These are phyloP conservation scores for Chenopodium album DNA, from an alignment of 148 eudicot genomes.

Conservation along the genomic window DNA sequence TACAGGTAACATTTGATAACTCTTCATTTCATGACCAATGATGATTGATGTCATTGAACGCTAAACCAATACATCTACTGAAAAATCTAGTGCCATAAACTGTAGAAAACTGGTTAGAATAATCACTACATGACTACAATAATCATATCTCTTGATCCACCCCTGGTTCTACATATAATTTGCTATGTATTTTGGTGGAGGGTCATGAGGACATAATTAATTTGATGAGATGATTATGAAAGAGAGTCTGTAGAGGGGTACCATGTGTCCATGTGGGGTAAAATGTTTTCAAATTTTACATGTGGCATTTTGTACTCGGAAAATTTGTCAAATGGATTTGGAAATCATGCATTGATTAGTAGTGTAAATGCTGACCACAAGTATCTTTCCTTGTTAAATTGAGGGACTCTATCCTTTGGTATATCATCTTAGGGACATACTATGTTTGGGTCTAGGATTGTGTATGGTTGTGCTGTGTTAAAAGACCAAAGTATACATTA, in stretches of 20 bases:
- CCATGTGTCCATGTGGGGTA: no score
- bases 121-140: background rate
- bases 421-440: background rate
- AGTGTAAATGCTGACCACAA: no score
- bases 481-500: background rate
- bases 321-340: no score
- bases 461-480: background rate
- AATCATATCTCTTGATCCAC: background rate
- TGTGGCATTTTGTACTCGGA: no score
- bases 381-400: no score
- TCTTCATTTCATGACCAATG: background rate
- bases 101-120: background rate
- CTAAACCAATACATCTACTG: background rate
- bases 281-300: no score
- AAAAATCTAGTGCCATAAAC: background rate
- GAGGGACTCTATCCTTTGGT: no score
- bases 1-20: conserved; percentile 52
- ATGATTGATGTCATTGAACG: background rate
- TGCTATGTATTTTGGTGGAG: background rate
- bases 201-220: background rate
- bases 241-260: no score
- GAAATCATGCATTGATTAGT: no score
- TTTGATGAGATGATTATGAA: no score
- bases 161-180: background rate
- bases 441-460: background rate